These are phyloP conservation scores for Pythium dissotocum DNA, from an alignment of 352 stramenopile genomes.

Conservation along the genomic window DNA sequence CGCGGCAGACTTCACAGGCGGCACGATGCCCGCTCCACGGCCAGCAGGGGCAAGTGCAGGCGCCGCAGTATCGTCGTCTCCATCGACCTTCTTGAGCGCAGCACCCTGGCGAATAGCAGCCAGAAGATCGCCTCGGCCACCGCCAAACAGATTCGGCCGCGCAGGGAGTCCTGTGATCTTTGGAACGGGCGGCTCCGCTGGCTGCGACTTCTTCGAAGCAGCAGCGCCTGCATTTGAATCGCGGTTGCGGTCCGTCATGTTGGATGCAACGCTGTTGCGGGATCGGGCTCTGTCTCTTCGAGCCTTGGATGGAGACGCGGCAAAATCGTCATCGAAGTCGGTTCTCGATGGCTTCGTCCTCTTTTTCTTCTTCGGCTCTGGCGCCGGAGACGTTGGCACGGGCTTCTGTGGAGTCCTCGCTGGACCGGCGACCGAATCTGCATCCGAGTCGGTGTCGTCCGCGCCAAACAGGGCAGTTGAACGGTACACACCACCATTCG, in stretches of 20 bases:
- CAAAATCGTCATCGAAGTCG: slow-evolving; percentile 21
- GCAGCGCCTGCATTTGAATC: not conserved
- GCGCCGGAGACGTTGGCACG: not conserved
- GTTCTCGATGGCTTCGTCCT: slow-evolving; percentile 29
- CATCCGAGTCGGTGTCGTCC: slow-evolving; percentile 60
- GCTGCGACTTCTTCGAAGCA: not conserved
- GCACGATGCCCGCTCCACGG: slow-evolving; percentile 11
- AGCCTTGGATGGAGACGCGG: not conserved
- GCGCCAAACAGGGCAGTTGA: slow-evolving; percentile 56
- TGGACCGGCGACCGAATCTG: slow-evolving; percentile 48
- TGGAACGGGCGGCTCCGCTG: slow-evolving; percentile 21
- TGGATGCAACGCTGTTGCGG: slow-evolving; percentile 24
- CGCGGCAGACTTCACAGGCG: slow-evolving; percentile 13
- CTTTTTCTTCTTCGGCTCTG: slow-evolving; percentile 27
- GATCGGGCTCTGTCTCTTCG: slow-evolving; percentile 27
- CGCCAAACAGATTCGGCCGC: slow-evolving; percentile 70
- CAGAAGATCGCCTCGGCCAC: slow-evolving; percentile 67
- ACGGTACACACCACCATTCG: slow-evolving; percentile 14
- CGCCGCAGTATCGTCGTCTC: not conserved
- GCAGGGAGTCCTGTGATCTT: slow-evolving; percentile 50
- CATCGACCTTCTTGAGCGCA: slow-evolving; percentile 49
- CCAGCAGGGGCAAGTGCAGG: not conserved
- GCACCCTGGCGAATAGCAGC: slow-evolving; percentile 73
- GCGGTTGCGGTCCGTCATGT: not conserved
- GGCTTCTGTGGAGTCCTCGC: slow-evolving; percentile 21